Base-by-base conservation (phyloP, 1,139 yeast species). In the Taphrina flavorubra region DNA sequence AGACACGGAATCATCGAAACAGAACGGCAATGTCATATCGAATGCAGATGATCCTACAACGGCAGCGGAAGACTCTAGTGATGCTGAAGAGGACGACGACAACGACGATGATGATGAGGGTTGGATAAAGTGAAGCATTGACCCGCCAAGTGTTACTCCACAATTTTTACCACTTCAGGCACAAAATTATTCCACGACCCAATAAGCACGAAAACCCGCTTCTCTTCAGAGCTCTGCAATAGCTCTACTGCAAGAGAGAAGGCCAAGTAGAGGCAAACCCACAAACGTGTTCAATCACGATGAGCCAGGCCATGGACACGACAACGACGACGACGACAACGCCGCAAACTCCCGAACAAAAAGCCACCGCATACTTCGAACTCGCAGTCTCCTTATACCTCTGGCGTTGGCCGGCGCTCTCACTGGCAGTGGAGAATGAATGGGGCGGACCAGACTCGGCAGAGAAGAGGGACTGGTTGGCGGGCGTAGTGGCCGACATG, bases 371-470 rank as follows among this genome's bases (percentile, higher is more conserved):
- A 5, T 63, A 55, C 40, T 63, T 63, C 56, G 67, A 63, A 34
- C 47, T 63, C 31, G 67, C 61, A 42, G 67, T 63, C 44, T 63
- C 67, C 25, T 47, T 63, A 0, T 47, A 55, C 55, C 67, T 63
- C 40, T 63, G 67, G 67, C 67, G 67, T 37, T 94, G 99, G 99
- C 96, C 91, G 71, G 94, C 90, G 58, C 81, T 94, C 69, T 83
- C 85, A 65, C 88, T 90, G 0, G 99, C 99, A 0, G 99, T 95
- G n/a, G 96, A 86, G n/a, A 90, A 90, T 76, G 82, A 83, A 51
- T 94, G 99, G 99, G 99, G 99, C 70, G 99, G 99, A 1, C 86
- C 96, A 16, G 90, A 90, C 59, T 88, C 96, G 13, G 85, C 83
- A 0, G 98, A 90, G 61, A 94, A 94, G 78, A 84, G 99, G 75